Base-by-base conservation (phyloP, 306 rosid genomes). In the Quercus berberidifolia region DNA sequence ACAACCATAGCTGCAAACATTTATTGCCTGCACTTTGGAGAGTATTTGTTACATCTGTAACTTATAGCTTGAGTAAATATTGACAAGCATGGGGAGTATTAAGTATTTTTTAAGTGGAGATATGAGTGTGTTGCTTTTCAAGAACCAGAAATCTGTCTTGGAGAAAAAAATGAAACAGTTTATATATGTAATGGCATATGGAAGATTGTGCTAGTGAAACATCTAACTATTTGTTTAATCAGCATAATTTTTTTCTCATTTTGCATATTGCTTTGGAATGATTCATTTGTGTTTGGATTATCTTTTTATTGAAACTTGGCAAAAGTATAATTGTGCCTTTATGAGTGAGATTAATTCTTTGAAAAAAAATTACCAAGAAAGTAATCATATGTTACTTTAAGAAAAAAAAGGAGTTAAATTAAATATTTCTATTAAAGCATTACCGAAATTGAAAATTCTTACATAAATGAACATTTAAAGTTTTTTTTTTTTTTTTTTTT, bases 1-100 rank as follows among this genome's bases (percentile, higher is more conserved):
- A 26, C 79, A 79, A 43, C 82, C 86, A 2, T 79, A 76, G 55
- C 33, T 28, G 13, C 15, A 8, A 78, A 41, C 38, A 25, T 33
- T 55, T 49, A 18, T 0, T 21, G 70, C 71, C 51, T 56, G 17
- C 71, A n/a, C 17, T n/a, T 28, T 23, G 26, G 73, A 52, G 41
- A 14, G 17, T 71, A 28, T 35, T 15, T 63, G 13, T 71, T 54
- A 30, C 43, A 33, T 19, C 35, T 49, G 55, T 46, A 21, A 70
- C 43, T 19, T 69, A 31, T 33, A 31, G 11, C 43, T 12, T 2
- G 1, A 26, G 67, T 41, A 56, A 74, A 55, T 41, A 11, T 69
- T 11, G 9, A 33, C 55, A 28, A 26, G 4, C 7, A 3, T 26
- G 26, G 5, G 9, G 19, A 0, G 21, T 78, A 72, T 78, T 4